Conservation (phyloP, 1,284 basidiomycete genomes). For the Apiotrichum gracile region DNA sequence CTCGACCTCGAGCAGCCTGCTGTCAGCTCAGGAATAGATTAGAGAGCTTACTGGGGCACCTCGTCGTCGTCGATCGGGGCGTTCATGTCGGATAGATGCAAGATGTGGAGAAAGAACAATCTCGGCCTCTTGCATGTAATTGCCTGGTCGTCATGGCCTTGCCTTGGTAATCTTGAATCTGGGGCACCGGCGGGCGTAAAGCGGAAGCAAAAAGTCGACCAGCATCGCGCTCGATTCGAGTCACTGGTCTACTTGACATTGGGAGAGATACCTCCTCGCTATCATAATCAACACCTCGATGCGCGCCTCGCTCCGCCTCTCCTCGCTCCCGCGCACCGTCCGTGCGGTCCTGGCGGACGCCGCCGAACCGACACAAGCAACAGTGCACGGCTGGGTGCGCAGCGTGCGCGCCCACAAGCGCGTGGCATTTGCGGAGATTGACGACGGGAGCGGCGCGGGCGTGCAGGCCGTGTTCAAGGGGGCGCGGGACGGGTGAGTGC, state of each 20-base stretch:
- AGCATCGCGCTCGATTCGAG: too few relatives aligned
- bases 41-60: conserved; percentile 6
- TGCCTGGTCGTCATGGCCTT: too few relatives aligned
- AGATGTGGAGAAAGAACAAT: not conserved
- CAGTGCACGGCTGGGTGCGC: conserved; percentile 68
- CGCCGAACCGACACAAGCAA: not conserved
- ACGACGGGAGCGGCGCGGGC: conserved; percentile 68
- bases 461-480: conserved; percentile 72
- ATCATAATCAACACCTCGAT: not conserved
- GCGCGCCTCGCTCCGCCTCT: not conserved
- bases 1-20: conserved; percentile 4
- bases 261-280: too few relatives aligned
- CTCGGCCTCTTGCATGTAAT: too few relatives aligned
- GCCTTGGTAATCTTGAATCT: not conserved
- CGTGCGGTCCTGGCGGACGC: conserved; percentile 1
- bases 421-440: conserved; percentile 72
- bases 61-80: conserved; percentile 9
- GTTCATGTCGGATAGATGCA: not conserved
- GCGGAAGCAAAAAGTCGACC: conserved; percentile 5
- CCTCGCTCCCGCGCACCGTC: conserved; percentile 4
- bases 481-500: conserved; percentile 32
- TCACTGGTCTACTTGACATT: too few relatives aligned
- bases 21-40: not conserved
- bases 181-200: not conserved
- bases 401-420: conserved; percentile 79